Evolutionary conservation across 257 asterid genomes (phyloP).

Genomic region (Cruciata laevipes): DNA sequence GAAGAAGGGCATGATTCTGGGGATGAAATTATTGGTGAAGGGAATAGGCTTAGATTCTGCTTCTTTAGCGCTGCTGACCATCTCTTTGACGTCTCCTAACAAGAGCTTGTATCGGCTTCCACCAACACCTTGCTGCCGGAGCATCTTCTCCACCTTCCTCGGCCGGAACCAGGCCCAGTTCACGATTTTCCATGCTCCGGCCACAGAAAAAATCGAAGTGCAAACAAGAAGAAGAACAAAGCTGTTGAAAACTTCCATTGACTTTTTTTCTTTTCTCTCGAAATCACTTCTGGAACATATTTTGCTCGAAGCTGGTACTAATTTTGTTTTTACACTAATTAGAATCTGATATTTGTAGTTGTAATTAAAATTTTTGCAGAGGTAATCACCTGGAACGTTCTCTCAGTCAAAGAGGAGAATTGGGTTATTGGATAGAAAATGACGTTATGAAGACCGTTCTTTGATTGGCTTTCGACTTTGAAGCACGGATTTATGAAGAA

Average conservation of each 20-base stretch:
- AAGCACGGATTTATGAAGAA: too few relatives aligned
- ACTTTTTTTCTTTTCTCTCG: too few relatives aligned
- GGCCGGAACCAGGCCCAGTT: slow-evolving; percentile 8
- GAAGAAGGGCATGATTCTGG: slow-evolving; percentile 26
- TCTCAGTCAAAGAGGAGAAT: too few relatives aligned
- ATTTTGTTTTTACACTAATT: too few relatives aligned
- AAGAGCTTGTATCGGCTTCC: slow-evolving; percentile 20
- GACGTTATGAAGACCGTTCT: too few relatives aligned
- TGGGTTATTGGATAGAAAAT: too few relatives aligned
- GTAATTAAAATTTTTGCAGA: too few relatives aligned
- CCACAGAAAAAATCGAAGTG: background rate
- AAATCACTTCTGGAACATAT: too few relatives aligned
- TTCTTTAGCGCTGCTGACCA: slow-evolving; percentile 8
- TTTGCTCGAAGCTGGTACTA: too few relatives aligned
- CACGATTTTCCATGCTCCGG: slow-evolving; percentile 2
- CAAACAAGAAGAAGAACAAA: background rate
- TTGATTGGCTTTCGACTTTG: too few relatives aligned
- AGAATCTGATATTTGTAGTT: too few relatives aligned
- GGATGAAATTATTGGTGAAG: slow-evolving; percentile 30
- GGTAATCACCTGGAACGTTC: too few relatives aligned
- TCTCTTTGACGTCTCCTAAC: slow-evolving; percentile 33
- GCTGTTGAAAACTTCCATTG: background rate
- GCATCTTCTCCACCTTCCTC: background rate
- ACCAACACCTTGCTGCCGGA: background rate
- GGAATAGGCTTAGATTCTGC: slow-evolving; percentile 29